Evolutionary conservation across 2,329 filamentous ascomycete genomes (phyloP).

Genomic region (Madurella fahalii): DNA sequence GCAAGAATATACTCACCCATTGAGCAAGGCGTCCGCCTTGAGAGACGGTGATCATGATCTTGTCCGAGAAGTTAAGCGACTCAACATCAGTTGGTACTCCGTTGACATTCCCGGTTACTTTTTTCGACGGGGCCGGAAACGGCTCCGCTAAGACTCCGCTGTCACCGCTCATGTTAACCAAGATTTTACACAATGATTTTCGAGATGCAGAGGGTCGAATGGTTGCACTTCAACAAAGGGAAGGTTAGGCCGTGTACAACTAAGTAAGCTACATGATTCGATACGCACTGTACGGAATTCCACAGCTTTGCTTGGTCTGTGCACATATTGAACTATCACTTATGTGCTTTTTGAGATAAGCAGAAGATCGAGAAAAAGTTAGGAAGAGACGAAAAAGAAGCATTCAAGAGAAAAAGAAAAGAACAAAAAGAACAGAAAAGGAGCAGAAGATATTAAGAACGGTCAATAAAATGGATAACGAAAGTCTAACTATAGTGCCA

Average conservation of each 20-base stretch:
- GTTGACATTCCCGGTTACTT: slow-evolving; percentile 59
- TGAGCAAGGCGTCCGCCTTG: slow-evolving; percentile 83
- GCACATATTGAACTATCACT: not conserved
- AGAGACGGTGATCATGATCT: slow-evolving; percentile 82
- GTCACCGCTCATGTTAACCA: slow-evolving; percentile 17
- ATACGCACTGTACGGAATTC: slow-evolving; percentile 5
- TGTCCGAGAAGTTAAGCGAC: slow-evolving; percentile 75
- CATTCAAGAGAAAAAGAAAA: too few relatives aligned
- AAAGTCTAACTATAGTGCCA: not conserved
- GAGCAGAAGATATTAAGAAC: too few relatives aligned
- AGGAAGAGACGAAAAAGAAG: too few relatives aligned
- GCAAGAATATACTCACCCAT: slow-evolving; percentile 62
- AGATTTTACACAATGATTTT: not conserved
- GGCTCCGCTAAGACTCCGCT: slow-evolving; percentile 45
- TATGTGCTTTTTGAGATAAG: too few relatives aligned
- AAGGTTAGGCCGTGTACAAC: too few relatives aligned
- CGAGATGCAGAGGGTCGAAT: not conserved
- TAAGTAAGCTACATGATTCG: not conserved
- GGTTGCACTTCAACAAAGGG: too few relatives aligned
- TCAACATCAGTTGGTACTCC: slow-evolving; percentile 68
- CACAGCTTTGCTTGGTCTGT: not conserved
- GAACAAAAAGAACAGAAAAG: too few relatives aligned
- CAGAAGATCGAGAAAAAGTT: too few relatives aligned
- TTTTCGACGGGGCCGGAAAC: slow-evolving; percentile 65
- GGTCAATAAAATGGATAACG: not conserved